A percentile compares a stretch with the other conserved stretches of the same genome.
phyloP scores from a whole-genome alignment of 1,139 yeast genomes.

The Yamadazyma spencermartinsiae region DNA sequence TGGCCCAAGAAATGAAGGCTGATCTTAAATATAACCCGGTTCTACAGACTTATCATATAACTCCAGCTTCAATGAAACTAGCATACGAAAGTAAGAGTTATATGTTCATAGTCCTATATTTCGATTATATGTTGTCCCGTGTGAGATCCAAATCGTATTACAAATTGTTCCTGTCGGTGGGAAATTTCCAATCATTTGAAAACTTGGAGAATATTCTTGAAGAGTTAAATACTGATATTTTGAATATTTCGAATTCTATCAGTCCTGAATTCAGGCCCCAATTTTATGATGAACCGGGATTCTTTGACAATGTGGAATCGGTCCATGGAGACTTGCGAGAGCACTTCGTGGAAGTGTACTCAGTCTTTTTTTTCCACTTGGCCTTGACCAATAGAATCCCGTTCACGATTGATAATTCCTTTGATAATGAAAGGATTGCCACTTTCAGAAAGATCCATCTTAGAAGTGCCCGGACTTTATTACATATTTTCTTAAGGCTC shows the following conservation, averaged over 20 bases:
- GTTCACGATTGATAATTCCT: slow-evolving; percentile 20
- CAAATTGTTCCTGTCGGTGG: slow-evolving; percentile 28
- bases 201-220: slow-evolving; percentile 20
- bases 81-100: slow-evolving; percentile 5
- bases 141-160: slow-evolving; percentile 31
- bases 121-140: slow-evolving; percentile 22
- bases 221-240: slow-evolving; percentile 24
- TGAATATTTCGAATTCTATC: slow-evolving; percentile 16
- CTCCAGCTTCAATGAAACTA: slow-evolving; percentile 9
- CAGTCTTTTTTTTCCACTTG: slow-evolving; percentile 34
- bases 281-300: slow-evolving; percentile 30
- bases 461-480: slow-evolving; percentile 41
- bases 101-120: slow-evolving; percentile 7
- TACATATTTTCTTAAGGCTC: slow-evolving; percentile 26
- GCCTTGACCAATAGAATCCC: slow-evolving; percentile 41
- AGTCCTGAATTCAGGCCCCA: slow-evolving; percentile 22
- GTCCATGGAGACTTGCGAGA: slow-evolving; percentile 3
- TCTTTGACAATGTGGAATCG: slow-evolving; percentile 11
- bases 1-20: slow-evolving; percentile 2
- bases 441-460: slow-evolving; percentile 29
- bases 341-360: slow-evolving; percentile 23
- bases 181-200: slow-evolving; percentile 19
- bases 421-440: slow-evolving; percentile 20
- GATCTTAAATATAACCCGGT: slow-evolving; percentile 4
- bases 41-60: slow-evolving; percentile 9